A percentile compares a stretch with the other conserved stretches of the same genome.
Conservation (phyloP, 169 alveolate genomes). For the Cryptosporidium ubiquitum region DNA sequence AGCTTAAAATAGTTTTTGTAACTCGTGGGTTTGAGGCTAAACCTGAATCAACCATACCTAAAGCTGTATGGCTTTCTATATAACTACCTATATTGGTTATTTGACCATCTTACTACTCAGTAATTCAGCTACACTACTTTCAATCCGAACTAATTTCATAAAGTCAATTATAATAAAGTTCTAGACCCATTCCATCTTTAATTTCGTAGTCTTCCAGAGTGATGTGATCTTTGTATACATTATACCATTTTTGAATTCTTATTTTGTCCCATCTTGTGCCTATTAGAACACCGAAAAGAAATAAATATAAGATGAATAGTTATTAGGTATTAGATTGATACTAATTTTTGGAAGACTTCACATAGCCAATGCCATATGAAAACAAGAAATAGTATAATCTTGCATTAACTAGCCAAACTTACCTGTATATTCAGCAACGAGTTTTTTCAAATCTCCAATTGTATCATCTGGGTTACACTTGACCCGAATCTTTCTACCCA, state of each 20-base stretch:
- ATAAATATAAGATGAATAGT: not conserved
- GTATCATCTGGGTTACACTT: constrained; percentile 98
- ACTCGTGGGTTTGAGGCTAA: not conserved
- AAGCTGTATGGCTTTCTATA: not conserved
- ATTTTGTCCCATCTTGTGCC: constrained; percentile 98
- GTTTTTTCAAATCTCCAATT: constrained; percentile 94
- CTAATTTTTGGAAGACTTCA: not conserved
- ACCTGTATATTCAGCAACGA: constrained; percentile 98
- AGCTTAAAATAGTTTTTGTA: not conserved
- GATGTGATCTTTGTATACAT: constrained; percentile 96
- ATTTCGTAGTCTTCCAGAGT: constrained; percentile 98
- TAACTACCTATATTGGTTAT: not conserved
- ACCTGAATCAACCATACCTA: not conserved
- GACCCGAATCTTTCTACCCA: constrained; percentile 97
- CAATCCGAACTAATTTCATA: not conserved
- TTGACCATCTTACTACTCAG: not conserved
- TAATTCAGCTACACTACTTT: not conserved
- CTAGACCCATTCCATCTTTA: constrained; percentile 97
- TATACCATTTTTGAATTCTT: constrained; percentile 96
- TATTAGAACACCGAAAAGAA: constrained; percentile 2
- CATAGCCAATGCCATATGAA: not conserved
- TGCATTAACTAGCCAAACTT: not conserved
- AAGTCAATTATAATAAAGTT: constrained; percentile 95
- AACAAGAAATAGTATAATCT: not conserved
- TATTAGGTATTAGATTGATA: not conserved